These are phyloP conservation scores for Phlegmacium glaucopus DNA, from an alignment of 768 basidiomycete genomes.

Conservation along the genomic window DNA sequence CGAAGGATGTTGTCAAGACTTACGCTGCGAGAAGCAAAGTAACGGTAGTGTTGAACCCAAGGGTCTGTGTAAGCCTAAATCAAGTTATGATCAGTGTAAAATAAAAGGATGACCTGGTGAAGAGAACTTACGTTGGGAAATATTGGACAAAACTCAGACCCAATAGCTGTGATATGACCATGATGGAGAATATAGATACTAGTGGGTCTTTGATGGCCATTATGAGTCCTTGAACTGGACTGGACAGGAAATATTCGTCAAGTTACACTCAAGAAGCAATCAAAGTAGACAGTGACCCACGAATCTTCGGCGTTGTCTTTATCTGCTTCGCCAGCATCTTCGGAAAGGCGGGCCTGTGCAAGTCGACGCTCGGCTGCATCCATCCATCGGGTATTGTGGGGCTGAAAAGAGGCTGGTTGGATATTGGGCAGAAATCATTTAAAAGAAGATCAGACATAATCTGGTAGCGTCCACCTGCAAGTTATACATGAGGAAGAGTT, in stretches of 20 bases:
- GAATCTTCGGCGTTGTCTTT: slow-evolving; percentile 54
- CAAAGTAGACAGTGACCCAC: slow-evolving; percentile 30
- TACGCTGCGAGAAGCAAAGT: slow-evolving; percentile 62
- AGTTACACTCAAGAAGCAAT: neutral
- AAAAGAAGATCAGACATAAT: slow-evolving; percentile 41
- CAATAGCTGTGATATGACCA: slow-evolving; percentile 46
- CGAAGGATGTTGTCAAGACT: slow-evolving; percentile 14
- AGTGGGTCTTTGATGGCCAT: slow-evolving; percentile 56
- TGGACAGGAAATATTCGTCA: slow-evolving; percentile 13
- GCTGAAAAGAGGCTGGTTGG: slow-evolving; percentile 29
- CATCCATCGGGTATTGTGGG: slow-evolving; percentile 62
- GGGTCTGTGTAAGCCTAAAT: slow-evolving; percentile 50
- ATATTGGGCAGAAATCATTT: neutral
- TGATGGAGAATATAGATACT: slow-evolving; percentile 50
- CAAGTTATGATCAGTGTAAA: neutral
- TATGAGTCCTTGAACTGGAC: slow-evolving; percentile 48
- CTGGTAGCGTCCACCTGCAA: slow-evolving; percentile 53
- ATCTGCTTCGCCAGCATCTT: slow-evolving; percentile 68
- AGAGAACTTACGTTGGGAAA: slow-evolving; percentile 43
- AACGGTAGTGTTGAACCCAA: slow-evolving; percentile 57
- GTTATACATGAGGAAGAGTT: neutral
- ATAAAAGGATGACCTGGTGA: neutral
- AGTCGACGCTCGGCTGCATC: slow-evolving; percentile 45
- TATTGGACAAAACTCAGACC: slow-evolving; percentile 62
- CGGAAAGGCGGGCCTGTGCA: slow-evolving; percentile 64